phyloP scores from a whole-genome alignment of 805 yeast species.

The Schwanniomyces sp. region DNA sequence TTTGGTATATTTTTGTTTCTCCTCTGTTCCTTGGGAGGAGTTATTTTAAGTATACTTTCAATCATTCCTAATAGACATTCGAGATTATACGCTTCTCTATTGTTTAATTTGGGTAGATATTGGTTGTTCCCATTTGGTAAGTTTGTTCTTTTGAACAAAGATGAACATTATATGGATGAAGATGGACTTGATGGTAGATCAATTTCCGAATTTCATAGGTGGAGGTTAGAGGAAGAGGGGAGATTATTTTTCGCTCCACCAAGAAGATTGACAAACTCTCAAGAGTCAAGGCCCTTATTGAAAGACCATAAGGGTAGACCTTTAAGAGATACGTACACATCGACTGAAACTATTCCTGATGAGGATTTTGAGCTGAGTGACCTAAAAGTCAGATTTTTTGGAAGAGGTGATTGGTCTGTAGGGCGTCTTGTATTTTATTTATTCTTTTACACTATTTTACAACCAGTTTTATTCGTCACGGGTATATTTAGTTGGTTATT shows the following conservation, averaged over 20 bases:
- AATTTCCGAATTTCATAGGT: constrained; percentile 77
- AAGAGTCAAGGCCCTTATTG: constrained; percentile 37
- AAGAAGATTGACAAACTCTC: constrained; percentile 31
- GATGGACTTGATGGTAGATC: constrained; percentile 89
- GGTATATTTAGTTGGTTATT: constrained; percentile 71
- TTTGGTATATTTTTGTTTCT: constrained; percentile 65
- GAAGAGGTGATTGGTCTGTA: constrained; percentile 87
- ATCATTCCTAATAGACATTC: constrained; percentile 44
- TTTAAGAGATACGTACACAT: constrained; percentile 36
- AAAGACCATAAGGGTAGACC: constrained; percentile 45
- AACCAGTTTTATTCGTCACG: constrained; percentile 61
- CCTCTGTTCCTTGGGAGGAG: constrained; percentile 52
- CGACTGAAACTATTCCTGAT: constrained; percentile 20
- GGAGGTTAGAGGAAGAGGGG: constrained; percentile 82
- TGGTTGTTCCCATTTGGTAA: constrained; percentile 87
- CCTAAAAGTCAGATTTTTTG: constrained; percentile 65
- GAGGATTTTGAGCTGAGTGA: constrained; percentile 21
- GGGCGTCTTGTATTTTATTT: constrained; percentile 79
- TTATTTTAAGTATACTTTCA: constrained; percentile 43
- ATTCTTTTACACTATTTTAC: constrained; percentile 65
- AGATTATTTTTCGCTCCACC: constrained; percentile 79
- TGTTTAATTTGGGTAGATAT: constrained; percentile 66
- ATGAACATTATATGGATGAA: constrained; percentile 77
- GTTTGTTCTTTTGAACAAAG: constrained; percentile 74
- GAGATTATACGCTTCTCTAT: constrained; percentile 60